These are phyloP conservation scores for Agaricus bisporus DNA, from an alignment of 768 basidiomycete genomes.

Conservation along the genomic window DNA sequence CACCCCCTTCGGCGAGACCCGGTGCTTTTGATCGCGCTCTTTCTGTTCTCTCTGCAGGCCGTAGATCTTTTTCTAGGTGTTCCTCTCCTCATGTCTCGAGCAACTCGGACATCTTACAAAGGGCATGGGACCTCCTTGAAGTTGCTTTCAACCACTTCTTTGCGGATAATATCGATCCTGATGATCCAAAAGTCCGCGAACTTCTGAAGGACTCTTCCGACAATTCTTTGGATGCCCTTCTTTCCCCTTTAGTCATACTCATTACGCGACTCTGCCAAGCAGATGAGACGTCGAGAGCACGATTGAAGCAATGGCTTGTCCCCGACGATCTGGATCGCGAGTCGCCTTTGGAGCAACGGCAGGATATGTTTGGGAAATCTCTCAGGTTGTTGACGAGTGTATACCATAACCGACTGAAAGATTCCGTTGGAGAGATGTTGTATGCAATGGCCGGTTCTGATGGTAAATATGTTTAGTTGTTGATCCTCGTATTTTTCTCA, in stretches of 20 bases:
- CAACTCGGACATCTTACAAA: constrained; percentile 49
- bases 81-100: constrained; percentile 30
- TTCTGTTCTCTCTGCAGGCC: constrained; percentile 46
- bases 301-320: constrained; percentile 63
- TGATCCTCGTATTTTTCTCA: not conserved
- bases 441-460: constrained; percentile 80
- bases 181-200: constrained; percentile 56
- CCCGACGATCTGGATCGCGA: constrained; percentile 80
- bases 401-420: constrained; percentile 67
- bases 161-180: constrained; percentile 57
- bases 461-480: constrained; percentile 24
- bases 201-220: constrained; percentile 44
- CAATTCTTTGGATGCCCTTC: constrained; percentile 65
- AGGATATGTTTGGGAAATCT: constrained; percentile 73
- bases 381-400: constrained; percentile 72
- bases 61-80: constrained; percentile 46
- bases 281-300: constrained; percentile 48
- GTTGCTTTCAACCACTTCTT: constrained; percentile 54
- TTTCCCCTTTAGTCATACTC: constrained; percentile 73
- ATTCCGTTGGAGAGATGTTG: constrained; percentile 80
- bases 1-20: constrained; percentile 28
- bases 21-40: constrained; percentile 54
- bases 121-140: constrained; percentile 65
- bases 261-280: constrained; percentile 64
- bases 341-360: constrained; percentile 62